Evolutionary conservation across 306 rosid species (phyloP).

Genomic region (Mimosa bimucronata): DNA sequence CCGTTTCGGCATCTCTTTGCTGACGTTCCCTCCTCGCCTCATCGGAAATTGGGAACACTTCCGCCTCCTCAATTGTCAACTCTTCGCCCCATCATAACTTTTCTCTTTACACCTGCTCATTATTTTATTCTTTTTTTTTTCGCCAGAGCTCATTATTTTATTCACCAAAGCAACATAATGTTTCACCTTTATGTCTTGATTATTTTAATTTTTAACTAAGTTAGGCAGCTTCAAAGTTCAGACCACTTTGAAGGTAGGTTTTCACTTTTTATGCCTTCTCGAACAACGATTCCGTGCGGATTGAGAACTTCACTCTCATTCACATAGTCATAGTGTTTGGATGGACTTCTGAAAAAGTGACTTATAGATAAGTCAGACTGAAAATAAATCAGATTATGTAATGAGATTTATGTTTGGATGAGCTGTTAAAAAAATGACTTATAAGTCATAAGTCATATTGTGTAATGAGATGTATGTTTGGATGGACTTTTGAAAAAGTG

Average conservation of each 20-base stretch:
- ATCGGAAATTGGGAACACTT: neutral
- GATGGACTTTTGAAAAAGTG: too few species aligned
- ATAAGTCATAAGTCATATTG: too few species aligned
- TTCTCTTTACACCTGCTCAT: conserved; percentile 24
- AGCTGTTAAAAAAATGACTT: too few species aligned
- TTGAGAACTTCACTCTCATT: neutral
- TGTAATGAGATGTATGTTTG: too few species aligned
- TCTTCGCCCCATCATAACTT: conserved; percentile 7
- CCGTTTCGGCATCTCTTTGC: conserved; percentile 36
- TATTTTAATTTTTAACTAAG: conserved; percentile 1
- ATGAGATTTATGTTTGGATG: too few species aligned
- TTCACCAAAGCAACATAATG: neutral
- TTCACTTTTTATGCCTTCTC: conserved; percentile 9
- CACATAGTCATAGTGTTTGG: too few species aligned
- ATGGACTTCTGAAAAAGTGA: too few species aligned
- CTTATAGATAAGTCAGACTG: too few species aligned
- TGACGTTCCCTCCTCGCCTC: conserved; percentile 42
- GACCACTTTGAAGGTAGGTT: conserved; percentile 2
- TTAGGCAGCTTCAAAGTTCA: conserved; percentile 37
- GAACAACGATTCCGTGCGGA: neutral
- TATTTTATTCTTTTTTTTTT: conserved; percentile 41
- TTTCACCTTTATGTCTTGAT: neutral
- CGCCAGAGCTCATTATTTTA: conserved; percentile 45
- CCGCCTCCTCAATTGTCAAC: conserved; percentile 44
- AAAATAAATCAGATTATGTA: too few species aligned